Base-by-base conservation (phyloP, 2,329 filamentous ascomycete species). In the Truncatella angustata region DNA sequence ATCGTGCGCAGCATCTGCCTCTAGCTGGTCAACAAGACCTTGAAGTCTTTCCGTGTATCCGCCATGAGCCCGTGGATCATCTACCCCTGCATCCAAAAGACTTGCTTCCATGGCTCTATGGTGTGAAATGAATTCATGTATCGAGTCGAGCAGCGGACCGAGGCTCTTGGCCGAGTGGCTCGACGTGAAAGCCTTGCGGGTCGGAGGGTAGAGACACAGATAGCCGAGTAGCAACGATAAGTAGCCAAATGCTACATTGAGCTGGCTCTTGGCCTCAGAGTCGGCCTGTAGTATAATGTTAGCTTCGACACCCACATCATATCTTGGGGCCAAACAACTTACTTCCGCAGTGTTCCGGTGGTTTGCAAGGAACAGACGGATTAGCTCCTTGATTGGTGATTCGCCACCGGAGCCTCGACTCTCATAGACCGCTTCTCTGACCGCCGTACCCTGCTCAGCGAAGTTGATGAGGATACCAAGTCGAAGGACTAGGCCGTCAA, bases 381-480 rank as follows among this genome's bases (percentile, higher is more conserved):
- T 75, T 32, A 95, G 75, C 46, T 70, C 70, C 45, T 84, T 78
- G 32, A 91, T 69, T 6, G 82, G 63, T 45, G 73, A 62, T 66
- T 71, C 53, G 64, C 62, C 35, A 57, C 69, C 50, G 10, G 26
- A 16, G 64, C 68, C 52, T 43, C 56, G 68, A 58, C 55, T 65
- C 55, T 63, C 82, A 58, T 67, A 79, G 63, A 68, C 73, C 55
- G 62, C 72, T 42, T 71, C 67, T 49, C 86, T 77, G 11, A 88
- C 86, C 20, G 76, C 67, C 14, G 84, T 75, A 62, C 85, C 91
- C 64, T 90, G 86, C 66, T 96, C 91, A 7, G 90, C 82, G 50
- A 97, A 81, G 63, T 97, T 97, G 68, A 96, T 96, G 70, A 93
- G 81, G 20, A 90, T 83, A 0, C 91, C 92, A 35, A 96, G 74